Evolutionary conservation across 192 early-diverging fungal species (phyloP).

Genomic region (Paraglomus brasilianum): DNA sequence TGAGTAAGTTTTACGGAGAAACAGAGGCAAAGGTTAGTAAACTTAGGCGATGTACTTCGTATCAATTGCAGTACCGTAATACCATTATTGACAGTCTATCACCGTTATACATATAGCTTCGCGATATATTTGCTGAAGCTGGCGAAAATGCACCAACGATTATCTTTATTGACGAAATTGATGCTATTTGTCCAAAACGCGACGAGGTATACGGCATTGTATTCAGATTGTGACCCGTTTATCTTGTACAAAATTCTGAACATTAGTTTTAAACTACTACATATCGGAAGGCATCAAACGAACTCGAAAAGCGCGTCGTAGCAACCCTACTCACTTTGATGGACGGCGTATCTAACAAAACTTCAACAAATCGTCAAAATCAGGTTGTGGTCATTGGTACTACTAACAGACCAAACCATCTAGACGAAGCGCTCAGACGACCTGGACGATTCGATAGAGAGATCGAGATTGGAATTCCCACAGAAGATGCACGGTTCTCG

Average conservation of each 20-base stretch:
- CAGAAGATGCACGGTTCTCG: conserved; percentile 56
- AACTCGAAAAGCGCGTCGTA: conserved; percentile 88
- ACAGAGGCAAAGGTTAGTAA: conserved; percentile 76
- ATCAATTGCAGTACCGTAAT: not conserved
- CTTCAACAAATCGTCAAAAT: conserved; percentile 32
- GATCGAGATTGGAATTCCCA: conserved; percentile 92
- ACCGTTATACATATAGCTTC: conserved; percentile 43
- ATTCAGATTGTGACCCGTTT: not conserved
- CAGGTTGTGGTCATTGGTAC: conserved; percentile 85
- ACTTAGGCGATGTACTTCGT: not conserved
- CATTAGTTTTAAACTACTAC: conserved; percentile 1
- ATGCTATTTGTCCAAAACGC: conserved; percentile 86
- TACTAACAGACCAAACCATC: conserved; percentile 85
- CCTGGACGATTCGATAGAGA: conserved; percentile 96
- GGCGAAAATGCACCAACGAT: conserved; percentile 71
- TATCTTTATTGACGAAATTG: conserved; percentile 94
- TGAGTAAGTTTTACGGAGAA: conserved; percentile 91
- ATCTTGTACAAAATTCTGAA: not conserved
- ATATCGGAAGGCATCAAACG: conserved; percentile 57
- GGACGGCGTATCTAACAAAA: conserved; percentile 66
- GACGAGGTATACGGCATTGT: conserved; percentile 56
- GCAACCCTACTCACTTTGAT: conserved; percentile 92
- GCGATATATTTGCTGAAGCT: conserved; percentile 74
- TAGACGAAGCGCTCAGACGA: conserved; percentile 88
- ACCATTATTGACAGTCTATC: not conserved